phyloP scores from a whole-genome alignment of 192 early-diverging fungal species.

The Chytriomyces confervae region DNA sequence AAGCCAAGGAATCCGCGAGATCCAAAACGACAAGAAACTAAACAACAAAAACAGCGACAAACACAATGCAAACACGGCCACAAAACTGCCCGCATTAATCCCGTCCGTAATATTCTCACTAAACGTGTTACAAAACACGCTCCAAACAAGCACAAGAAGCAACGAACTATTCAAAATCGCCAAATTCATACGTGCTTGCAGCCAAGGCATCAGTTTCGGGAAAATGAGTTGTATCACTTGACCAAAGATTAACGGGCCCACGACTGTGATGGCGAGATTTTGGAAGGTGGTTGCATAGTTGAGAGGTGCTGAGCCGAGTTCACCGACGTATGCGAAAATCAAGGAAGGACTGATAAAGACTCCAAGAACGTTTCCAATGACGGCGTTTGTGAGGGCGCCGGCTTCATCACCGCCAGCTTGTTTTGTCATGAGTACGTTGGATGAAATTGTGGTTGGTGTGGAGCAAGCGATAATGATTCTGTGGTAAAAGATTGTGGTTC shows the following conservation, averaged over 20 bases:
- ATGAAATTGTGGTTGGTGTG: constrained; percentile 76
- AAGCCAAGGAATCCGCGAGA: constrained; percentile 50
- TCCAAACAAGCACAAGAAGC: constrained; percentile 72
- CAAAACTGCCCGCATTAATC: constrained; percentile 54
- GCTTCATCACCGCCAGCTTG: constrained; percentile 71
- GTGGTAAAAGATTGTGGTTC: not conserved
- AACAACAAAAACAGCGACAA: constrained; percentile 58
- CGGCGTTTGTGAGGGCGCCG: constrained; percentile 69
- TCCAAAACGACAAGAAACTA: constrained; percentile 54
- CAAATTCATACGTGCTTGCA: constrained; percentile 58
- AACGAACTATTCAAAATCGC: constrained; percentile 61
- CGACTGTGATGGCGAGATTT: constrained; percentile 65
- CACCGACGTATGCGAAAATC: constrained; percentile 54
- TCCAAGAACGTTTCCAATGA: constrained; percentile 72
- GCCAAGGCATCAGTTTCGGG: constrained; percentile 48
- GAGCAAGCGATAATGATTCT: constrained; percentile 65
- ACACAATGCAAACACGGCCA: constrained; percentile 61
- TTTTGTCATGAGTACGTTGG: constrained; percentile 80
- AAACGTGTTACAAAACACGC: constrained; percentile 76
- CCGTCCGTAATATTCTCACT: constrained; percentile 56
- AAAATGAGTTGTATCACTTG: constrained; percentile 38
- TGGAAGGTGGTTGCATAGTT: constrained; percentile 60
- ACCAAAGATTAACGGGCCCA: constrained; percentile 68
- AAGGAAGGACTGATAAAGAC: constrained; percentile 65
- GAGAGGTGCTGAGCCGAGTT: constrained; percentile 42